Evolutionary conservation across 1,284 basidiomycete species (phyloP).

Genomic region (Sanghuangporus weigelae): DNA sequence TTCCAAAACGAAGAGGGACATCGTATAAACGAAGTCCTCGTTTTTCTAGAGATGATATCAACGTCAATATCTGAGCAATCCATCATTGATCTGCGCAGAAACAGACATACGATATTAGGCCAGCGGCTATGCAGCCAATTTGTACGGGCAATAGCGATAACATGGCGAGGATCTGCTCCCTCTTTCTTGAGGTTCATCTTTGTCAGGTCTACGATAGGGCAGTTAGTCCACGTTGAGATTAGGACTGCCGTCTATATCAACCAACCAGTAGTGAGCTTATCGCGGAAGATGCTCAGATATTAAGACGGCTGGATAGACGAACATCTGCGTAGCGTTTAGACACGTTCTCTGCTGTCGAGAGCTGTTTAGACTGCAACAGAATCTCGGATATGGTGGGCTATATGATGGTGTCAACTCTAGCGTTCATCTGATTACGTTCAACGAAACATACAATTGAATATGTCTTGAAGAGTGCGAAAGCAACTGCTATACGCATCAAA

Average conservation of each 20-base stretch:
- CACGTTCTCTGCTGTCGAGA: constrained; percentile 31
- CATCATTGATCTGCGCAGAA: neutral
- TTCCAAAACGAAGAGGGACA: constrained; percentile 29
- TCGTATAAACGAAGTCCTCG: constrained; percentile 30
- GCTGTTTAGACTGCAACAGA: constrained; percentile 33
- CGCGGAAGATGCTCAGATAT: neutral
- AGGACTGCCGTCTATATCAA: constrained; percentile 35
- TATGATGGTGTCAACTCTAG: neutral
- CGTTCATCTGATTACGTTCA: neutral
- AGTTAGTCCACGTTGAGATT: constrained; percentile 22
- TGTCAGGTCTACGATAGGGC: constrained; percentile 12
- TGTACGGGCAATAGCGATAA: constrained; percentile 39
- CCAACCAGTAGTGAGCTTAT: neutral
- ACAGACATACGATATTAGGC: constrained; percentile 8
- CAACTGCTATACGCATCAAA: constrained; percentile 32
- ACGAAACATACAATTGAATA: constrained; percentile 38
- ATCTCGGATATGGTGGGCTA: constrained; percentile 42
- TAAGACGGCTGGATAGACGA: neutral
- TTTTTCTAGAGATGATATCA: constrained; percentile 26
- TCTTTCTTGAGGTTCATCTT: neutral
- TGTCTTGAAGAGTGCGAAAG: constrained; percentile 46
- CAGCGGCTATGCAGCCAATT: constrained; percentile 45
- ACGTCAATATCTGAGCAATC: neutral
- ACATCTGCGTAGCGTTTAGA: constrained; percentile 42
- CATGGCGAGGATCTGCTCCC: constrained; percentile 34